phyloP scores from a whole-genome alignment of 345 rosid genomes.

The Boechera stricta region DNA sequence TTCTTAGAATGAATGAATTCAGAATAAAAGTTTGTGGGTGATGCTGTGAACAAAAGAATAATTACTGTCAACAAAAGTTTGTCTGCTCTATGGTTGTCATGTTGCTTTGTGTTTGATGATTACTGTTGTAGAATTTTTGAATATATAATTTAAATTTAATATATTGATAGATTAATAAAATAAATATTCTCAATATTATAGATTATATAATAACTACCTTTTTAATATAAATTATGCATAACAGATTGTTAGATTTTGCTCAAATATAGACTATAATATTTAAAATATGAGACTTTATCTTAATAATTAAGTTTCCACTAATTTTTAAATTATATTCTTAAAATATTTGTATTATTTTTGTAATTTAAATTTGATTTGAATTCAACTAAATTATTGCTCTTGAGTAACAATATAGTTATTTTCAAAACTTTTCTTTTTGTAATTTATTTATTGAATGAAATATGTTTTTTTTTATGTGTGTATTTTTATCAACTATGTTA shows the following conservation, averaged over 20 bases:
- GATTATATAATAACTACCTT: too few relatives aligned
- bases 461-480: neutral
- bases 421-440: neutral
- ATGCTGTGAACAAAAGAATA: too few relatives aligned
- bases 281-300: neutral
- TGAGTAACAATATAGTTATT: neutral
- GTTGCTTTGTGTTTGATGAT: too few relatives aligned
- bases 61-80: too few relatives aligned
- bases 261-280: neutral
- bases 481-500: constrained; percentile 21
- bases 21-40: too few relatives aligned
- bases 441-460: neutral
- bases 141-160: too few relatives aligned
- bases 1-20: too few relatives aligned
- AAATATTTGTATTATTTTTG: neutral
- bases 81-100: too few relatives aligned
- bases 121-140: too few relatives aligned
- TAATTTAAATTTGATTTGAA: neutral
- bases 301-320: neutral
- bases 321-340: neutral
- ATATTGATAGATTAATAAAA: too few relatives aligned
- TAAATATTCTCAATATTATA: too few relatives aligned
- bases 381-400: neutral
- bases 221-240: neutral
- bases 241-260: neutral